Conservation (phyloP, 2,329 filamentous ascomycete species). For the Aspergillus quadrilineatus region DNA sequence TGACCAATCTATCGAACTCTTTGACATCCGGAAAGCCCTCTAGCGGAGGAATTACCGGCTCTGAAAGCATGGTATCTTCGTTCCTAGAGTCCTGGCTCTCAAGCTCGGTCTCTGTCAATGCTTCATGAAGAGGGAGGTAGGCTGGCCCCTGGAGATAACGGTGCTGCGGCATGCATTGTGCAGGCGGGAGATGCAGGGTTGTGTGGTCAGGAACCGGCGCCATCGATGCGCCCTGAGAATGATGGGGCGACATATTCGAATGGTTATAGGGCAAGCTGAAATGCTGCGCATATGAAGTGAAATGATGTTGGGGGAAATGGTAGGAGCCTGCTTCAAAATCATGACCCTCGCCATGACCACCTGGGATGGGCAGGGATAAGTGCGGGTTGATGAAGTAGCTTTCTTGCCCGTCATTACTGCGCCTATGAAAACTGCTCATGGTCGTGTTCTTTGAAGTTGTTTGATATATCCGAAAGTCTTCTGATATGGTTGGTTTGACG, state of each 20-base stretch:
- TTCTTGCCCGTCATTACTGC: slow-evolving; percentile 37
- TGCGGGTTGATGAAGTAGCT: slow-evolving; percentile 36
- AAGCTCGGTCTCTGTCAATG: slow-evolving; percentile 37
- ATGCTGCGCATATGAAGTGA: slow-evolving; percentile 38
- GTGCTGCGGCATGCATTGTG: slow-evolving; percentile 33
- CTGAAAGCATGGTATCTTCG: slow-evolving; percentile 44
- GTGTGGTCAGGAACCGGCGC: slow-evolving; percentile 35
- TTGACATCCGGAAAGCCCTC: slow-evolving; percentile 48
- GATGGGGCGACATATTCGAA: slow-evolving; percentile 31
- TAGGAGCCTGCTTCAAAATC: slow-evolving; percentile 36
- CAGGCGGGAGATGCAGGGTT: slow-evolving; percentile 32
- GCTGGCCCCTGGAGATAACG: slow-evolving; percentile 34
- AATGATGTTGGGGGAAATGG: slow-evolving; percentile 34
- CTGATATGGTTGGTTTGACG: neutral
- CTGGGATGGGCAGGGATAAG: slow-evolving; percentile 32
- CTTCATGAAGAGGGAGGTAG: slow-evolving; percentile 38
- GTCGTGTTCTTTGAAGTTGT: neutral
- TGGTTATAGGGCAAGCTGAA: slow-evolving; percentile 39
- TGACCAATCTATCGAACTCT: slow-evolving; percentile 49
- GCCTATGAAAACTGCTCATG: slow-evolving; percentile 44
- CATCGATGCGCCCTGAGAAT: slow-evolving; percentile 33
- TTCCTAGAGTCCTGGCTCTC: slow-evolving; percentile 48
- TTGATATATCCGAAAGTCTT: neutral
- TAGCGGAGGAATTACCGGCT: slow-evolving; percentile 43
- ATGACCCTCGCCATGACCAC: slow-evolving; percentile 31